Conservation (phyloP, 192 early-diverging fungal species). For the Podochytrium sp. region DNA sequence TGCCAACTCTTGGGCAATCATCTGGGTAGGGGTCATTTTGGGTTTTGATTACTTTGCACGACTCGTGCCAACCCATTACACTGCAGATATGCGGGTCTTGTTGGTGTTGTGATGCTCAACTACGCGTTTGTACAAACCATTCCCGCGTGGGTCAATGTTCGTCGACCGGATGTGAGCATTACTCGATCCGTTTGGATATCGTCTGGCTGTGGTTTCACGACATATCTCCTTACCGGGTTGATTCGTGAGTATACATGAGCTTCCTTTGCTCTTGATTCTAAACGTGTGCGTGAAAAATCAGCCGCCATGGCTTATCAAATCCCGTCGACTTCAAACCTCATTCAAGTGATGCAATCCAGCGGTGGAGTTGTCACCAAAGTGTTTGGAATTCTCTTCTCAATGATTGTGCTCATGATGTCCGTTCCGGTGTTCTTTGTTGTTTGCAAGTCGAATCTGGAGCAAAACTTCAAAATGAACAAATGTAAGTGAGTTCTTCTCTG, state of each 20-base stretch:
- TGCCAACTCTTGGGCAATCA: constrained; percentile 12
- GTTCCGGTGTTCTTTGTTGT: constrained; percentile 25
- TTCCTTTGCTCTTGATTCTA: background rate
- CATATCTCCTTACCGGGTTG: constrained; percentile 45
- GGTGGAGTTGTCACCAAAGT: constrained; percentile 18
- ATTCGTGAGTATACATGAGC: constrained; percentile 13
- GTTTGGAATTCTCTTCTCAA: constrained; percentile 24
- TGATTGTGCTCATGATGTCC: constrained; percentile 5
- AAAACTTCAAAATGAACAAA: constrained; percentile 18
- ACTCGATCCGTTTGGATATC: constrained; percentile 45
- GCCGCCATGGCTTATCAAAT: constrained; percentile 34
- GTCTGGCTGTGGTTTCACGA: constrained; percentile 14
- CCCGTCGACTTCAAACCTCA: constrained; percentile 15
- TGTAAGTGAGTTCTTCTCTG: background rate
- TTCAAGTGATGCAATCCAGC: constrained; percentile 3
- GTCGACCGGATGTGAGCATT: constrained; percentile 51
- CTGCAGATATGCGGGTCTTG: constrained; percentile 39
- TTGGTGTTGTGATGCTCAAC: constrained; percentile 52
- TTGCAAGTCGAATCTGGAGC: constrained; percentile 7
- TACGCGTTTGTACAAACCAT: constrained; percentile 43
- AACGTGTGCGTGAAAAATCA: background rate
- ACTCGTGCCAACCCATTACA: too few relatives aligned
- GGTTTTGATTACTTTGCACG: too few relatives aligned
- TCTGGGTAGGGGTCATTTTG: too few relatives aligned
- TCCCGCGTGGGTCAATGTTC: constrained; percentile 53